Conservation (phyloP, 116 monocot species). For the Phalaenopsis hybrid region DNA sequence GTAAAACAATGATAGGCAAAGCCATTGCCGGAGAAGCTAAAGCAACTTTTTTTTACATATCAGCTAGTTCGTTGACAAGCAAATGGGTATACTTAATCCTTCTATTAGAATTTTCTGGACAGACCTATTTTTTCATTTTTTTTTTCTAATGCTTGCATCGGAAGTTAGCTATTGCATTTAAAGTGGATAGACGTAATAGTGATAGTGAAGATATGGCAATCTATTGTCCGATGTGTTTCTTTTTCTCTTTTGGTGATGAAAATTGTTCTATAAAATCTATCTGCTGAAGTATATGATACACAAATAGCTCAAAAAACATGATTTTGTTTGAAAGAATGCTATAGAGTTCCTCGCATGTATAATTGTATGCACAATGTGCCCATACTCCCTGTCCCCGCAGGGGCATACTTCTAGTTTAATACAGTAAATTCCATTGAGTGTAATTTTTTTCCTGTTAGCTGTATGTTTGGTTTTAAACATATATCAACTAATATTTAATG, state of each 20-base stretch:
- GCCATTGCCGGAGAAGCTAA: slow-evolving; percentile 98
- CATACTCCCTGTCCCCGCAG: too few species aligned
- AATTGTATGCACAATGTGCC: too few species aligned
- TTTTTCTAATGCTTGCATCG: background rate
- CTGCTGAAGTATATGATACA: background rate
- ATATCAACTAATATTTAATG: too few species aligned
- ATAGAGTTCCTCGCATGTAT: too few species aligned
- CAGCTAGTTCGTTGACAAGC: slow-evolving; percentile 93
- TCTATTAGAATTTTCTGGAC: background rate
- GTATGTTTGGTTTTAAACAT: too few species aligned
- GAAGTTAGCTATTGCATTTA: background rate
- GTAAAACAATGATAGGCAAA: slow-evolving; percentile 99
- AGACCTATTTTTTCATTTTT: background rate
- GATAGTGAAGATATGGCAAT: background rate
- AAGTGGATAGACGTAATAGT: background rate
- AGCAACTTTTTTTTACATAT: slow-evolving; percentile 98
- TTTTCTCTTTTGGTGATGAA: background rate
- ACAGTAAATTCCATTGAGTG: too few species aligned
- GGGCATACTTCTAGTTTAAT: too few species aligned
- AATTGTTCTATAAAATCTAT: background rate
- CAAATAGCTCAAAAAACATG: background rate
- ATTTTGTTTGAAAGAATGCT: background rate
- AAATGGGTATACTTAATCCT: slow-evolving; percentile 65
- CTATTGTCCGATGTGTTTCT: background rate
- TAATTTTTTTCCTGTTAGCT: too few species aligned